phyloP scores from a whole-genome alignment of 1,284 basidiomycete species.

The Sporisorium reilianum region DNA sequence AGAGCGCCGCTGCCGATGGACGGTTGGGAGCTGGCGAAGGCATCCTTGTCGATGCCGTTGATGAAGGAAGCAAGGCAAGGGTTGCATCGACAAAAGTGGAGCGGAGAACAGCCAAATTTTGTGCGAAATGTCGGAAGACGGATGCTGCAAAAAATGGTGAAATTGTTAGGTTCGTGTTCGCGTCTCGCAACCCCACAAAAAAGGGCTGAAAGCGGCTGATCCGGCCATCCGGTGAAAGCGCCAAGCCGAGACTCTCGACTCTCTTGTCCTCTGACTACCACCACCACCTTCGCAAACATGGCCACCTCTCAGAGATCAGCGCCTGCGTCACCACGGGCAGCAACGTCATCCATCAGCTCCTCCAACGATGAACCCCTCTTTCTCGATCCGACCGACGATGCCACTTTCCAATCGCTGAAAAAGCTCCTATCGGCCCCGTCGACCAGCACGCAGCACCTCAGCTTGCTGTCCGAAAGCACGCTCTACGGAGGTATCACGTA shows the following conservation, averaged over 20 bases:
- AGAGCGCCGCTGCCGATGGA: conserved; percentile 34
- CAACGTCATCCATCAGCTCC: conserved; percentile 14
- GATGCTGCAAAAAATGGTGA: not conserved
- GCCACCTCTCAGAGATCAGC: conserved; percentile 14
- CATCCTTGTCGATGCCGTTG: conserved; percentile 6
- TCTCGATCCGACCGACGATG: conserved; percentile 49
- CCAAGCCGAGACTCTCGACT: not conserved
- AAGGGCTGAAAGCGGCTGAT: conserved; percentile 6
- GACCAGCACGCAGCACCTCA: conserved; percentile 57
- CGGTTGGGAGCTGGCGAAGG: conserved; percentile 22
- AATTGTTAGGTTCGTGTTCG: conserved; percentile 9
- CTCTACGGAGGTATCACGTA: conserved; percentile 64
- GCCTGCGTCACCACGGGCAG: conserved; percentile 1
- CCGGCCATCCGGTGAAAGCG: not conserved
- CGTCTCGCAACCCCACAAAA: conserved; percentile 17
- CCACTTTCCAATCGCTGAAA: conserved; percentile 59
- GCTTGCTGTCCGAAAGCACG: conserved; percentile 53
- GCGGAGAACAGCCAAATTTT: conserved; percentile 18
- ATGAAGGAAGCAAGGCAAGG: not conserved
- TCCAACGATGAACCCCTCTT: conserved; percentile 33
- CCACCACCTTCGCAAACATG: conserved; percentile 12
- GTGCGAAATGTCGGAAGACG: conserved; percentile 23
- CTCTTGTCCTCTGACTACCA: not conserved
- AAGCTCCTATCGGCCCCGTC: conserved; percentile 59
- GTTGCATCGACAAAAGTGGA: conserved; percentile 27